phyloP scores from a whole-genome alignment of 2,329 filamentous ascomycete species.

The Cladosporium sp. region DNA sequence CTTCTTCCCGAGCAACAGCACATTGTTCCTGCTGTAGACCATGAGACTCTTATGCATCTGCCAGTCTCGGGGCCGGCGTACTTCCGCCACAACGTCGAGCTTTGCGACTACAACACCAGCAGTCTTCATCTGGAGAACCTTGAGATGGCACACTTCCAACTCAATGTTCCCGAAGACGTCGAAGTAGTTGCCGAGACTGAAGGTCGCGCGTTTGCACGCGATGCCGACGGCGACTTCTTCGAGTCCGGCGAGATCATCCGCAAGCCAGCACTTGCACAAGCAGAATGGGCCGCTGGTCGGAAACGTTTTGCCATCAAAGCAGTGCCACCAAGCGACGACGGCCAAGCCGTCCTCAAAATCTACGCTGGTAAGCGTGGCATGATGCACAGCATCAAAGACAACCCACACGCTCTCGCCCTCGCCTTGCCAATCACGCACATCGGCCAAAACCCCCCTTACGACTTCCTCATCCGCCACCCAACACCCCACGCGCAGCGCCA shows the following conservation, averaged over 20 bases:
- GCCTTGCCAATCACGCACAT: constrained; percentile 86
- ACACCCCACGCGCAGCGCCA: constrained; percentile 97
- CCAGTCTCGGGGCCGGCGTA: constrained; percentile 84
- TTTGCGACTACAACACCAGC: constrained; percentile 90
- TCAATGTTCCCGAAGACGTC: constrained; percentile 84
- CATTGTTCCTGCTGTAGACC: constrained; percentile 81
- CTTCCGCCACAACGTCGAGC: constrained; percentile 77
- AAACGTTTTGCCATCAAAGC: constrained; percentile 96
- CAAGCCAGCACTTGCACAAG: constrained; percentile 86
- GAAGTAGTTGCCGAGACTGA: constrained; percentile 93
- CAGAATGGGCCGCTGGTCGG: constrained; percentile 82
- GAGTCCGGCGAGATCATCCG: constrained; percentile 84
- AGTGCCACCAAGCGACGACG: constrained; percentile 86
- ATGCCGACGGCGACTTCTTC: constrained; percentile 87
- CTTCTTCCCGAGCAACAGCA: constrained; percentile 87
- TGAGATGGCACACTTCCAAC: constrained; percentile 87
- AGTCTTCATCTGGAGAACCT: constrained; percentile 82
- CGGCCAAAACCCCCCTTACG: constrained; percentile 90
- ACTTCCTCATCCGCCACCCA: constrained; percentile 89
- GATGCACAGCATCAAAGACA: constrained; percentile 97
- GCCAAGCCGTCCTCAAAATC: constrained; percentile 80
- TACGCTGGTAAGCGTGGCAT: constrained; percentile 93
- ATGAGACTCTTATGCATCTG: constrained; percentile 81
- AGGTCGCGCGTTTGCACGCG: constrained; percentile 74
- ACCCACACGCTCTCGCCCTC: constrained; percentile 87